phyloP scores from a whole-genome alignment of 1,284 basidiomycete genomes.

The Takashimella koratensis region DNA sequence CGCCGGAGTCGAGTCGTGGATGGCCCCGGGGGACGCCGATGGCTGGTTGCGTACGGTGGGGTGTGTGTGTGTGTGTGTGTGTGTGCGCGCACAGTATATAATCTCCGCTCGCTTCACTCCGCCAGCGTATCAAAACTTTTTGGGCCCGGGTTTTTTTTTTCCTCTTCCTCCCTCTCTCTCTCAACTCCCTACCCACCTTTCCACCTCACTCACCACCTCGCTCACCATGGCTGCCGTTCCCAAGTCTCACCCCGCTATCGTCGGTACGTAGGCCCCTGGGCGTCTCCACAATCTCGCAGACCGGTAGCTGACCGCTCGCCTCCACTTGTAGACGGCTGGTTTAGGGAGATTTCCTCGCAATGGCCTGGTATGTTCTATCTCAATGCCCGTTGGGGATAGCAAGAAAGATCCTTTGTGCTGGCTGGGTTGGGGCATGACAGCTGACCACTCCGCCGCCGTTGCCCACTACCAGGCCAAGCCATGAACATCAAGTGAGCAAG shows the following conservation, averaged over 20 bases:
- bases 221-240: constrained; percentile 8
- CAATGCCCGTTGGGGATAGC: too few relatives aligned
- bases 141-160: not conserved
- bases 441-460: constrained; percentile 11
- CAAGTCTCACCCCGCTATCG: constrained; percentile 41
- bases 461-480: constrained; percentile 60
- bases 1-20: too few relatives aligned
- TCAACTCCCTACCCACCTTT: not conserved
- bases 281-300: not conserved
- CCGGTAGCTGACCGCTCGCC: not conserved
- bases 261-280: constrained; percentile 25
- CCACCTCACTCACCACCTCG: not conserved
- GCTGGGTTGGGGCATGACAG: too few relatives aligned
- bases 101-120: too few relatives aligned
- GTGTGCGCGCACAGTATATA: too few relatives aligned
- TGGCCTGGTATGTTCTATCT: constrained; percentile 77
- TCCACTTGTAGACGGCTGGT: constrained; percentile 79
- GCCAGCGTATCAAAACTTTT: not conserved
- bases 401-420: constrained; percentile 16
- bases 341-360: constrained; percentile 92
- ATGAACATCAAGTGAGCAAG: constrained; percentile 71
- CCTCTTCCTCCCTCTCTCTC: not conserved
- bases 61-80: too few relatives aligned
- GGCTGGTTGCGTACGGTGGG: too few relatives aligned
- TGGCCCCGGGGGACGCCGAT: too few relatives aligned